Evolutionary conservation across 805 yeast species (phyloP).

Genomic region (Wickerhamomyces chambardii): DNA sequence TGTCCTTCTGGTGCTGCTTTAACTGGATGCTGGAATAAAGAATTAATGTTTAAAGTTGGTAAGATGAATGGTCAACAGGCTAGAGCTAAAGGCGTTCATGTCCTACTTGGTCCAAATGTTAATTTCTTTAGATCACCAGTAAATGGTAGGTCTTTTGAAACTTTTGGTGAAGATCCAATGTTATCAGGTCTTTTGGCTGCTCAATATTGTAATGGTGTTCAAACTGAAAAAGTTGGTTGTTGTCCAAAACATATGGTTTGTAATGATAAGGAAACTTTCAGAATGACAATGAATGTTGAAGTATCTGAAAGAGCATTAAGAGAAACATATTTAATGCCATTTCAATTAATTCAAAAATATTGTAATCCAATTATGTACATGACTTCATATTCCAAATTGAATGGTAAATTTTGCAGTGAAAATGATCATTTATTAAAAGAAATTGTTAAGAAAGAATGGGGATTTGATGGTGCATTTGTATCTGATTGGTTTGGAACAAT

Average conservation of each 20-base stretch:
- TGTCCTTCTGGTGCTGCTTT: constrained; percentile 51
- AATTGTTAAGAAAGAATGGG: constrained; percentile 49
- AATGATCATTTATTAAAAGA: constrained; percentile 46
- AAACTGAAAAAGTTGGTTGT: constrained; percentile 49
- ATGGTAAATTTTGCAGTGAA: constrained; percentile 50
- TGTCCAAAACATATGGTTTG: constrained; percentile 49
- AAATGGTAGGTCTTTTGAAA: constrained; percentile 61
- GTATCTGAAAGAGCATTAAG: too few relatives aligned
- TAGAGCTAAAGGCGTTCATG: constrained; percentile 43
- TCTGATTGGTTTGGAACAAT: constrained; percentile 64
- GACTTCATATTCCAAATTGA: constrained; percentile 47
- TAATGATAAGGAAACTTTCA: constrained; percentile 53
- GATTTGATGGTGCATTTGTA: constrained; percentile 61
- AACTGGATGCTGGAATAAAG: constrained; percentile 48
- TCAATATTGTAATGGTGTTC: constrained; percentile 44
- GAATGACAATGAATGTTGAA: constrained; percentile 45
- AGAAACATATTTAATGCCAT: too few relatives aligned
- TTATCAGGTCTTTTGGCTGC: constrained; percentile 47
- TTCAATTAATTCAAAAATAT: too few relatives aligned
- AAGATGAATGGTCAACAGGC: constrained; percentile 49
- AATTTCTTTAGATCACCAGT: too few relatives aligned
- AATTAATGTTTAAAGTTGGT: constrained; percentile 41
- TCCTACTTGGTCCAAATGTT: constrained; percentile 45
- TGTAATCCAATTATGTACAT: too few relatives aligned
- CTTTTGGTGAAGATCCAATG: constrained; percentile 55